phyloP scores from a whole-genome alignment of 768 basidiomycete genomes.

The Tylopilus sp. region DNA sequence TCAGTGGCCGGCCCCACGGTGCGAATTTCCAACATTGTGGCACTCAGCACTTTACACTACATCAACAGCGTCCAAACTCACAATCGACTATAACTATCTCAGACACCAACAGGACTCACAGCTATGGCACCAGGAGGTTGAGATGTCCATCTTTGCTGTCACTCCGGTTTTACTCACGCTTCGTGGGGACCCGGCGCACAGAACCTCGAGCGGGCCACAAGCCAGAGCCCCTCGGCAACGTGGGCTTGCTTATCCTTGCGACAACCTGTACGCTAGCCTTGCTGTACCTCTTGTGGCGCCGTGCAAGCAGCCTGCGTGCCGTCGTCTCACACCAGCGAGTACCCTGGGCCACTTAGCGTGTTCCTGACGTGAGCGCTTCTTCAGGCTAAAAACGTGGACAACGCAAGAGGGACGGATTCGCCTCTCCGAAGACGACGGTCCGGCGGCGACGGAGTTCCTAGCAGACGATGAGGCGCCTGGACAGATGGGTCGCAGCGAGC shows the following conservation, averaged over 20 bases:
- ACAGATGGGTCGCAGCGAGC: slow-evolving; percentile 30
- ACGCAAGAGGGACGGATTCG: slow-evolving; percentile 56
- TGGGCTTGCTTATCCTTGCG: slow-evolving; percentile 50
- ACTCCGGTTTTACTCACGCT: not conserved
- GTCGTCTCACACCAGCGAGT: slow-evolving; percentile 64
- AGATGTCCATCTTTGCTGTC: not conserved
- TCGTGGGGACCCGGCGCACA: slow-evolving; percentile 25
- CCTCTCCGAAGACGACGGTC: slow-evolving; percentile 68
- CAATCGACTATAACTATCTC: not conserved
- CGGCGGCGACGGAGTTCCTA: slow-evolving; percentile 64
- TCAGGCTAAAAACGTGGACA: slow-evolving; percentile 57
- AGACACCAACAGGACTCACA: not conserved
- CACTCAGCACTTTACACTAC: no score
- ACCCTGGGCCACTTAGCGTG: not conserved
- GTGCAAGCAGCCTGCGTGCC: slow-evolving; percentile 50
- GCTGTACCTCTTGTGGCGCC: slow-evolving; percentile 62
- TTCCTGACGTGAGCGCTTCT: not conserved
- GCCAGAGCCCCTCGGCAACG: slow-evolving; percentile 62
- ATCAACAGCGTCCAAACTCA: not conserved
- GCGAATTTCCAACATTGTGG: not conserved
- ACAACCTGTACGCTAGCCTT: slow-evolving; percentile 56
- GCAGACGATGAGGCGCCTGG: slow-evolving; percentile 51
- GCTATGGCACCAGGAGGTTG: slow-evolving; percentile 28
- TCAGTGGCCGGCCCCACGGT: no score
- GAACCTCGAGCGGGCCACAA: slow-evolving; percentile 59